phyloP scores from a whole-genome alignment of 495 filamentous ascomycete genomes.

The Tuber microsphaerosporum region DNA sequence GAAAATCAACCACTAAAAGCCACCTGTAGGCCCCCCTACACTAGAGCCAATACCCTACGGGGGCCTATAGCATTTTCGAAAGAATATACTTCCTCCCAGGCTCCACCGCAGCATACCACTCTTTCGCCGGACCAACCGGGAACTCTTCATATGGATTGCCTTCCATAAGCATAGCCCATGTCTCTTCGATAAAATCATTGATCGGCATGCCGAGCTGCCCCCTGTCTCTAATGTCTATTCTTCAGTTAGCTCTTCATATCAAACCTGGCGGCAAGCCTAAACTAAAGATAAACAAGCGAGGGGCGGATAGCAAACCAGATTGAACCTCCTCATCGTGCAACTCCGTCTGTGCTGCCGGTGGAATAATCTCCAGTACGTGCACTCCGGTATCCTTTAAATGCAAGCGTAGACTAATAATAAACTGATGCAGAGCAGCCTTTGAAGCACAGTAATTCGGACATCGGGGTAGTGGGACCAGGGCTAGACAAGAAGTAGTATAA shows the following conservation, averaged over 20 bases:
- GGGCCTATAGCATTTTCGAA: conserved; percentile 9
- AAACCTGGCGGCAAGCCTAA: conserved; percentile 5
- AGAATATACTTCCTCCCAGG: conserved; percentile 9
- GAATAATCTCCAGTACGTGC: conserved; percentile 58
- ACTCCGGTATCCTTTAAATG: conserved; percentile 52
- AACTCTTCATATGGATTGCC: conserved; percentile 48
- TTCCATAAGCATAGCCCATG: conserved; percentile 49
- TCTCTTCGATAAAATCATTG: conserved; percentile 52
- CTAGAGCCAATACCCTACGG: not conserved
- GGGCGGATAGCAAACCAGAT: conserved; percentile 27
- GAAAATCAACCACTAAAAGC: not conserved
- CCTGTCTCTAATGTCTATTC: conserved; percentile 24
- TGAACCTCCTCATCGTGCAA: conserved; percentile 51
- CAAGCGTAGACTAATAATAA: conserved; percentile 53
- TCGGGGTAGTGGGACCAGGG: conserved; percentile 50
- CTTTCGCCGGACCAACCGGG: conserved; percentile 23
- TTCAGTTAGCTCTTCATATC: conserved; percentile 11
- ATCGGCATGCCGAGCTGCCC: conserved; percentile 54
- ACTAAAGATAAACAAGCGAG: not conserved
- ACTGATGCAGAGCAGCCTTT: conserved; percentile 55
- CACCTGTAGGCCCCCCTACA: not conserved
- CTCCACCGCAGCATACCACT: conserved; percentile 18
- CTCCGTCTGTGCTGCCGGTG: conserved; percentile 62
- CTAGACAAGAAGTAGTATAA: conserved; percentile 51
- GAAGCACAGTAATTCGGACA: conserved; percentile 54